Base-by-base conservation (phyloP, 2,329 filamentous ascomycete species). In the Seiridium unicorne region DNA sequence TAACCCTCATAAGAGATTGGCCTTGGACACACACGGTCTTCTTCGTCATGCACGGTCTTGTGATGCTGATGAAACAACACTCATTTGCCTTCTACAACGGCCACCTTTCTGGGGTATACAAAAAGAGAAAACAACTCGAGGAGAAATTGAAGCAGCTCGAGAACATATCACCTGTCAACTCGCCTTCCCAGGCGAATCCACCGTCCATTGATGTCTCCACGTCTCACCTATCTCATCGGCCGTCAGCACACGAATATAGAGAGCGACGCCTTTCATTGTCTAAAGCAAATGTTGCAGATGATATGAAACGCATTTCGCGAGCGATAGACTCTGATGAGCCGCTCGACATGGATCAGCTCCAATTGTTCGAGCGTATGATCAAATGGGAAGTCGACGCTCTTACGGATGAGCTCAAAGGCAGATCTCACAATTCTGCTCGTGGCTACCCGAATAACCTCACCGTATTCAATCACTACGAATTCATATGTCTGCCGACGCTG, bases 61-160 rank as follows among this genome's bases (percentile, higher is more conserved):
- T 90, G 3, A 89, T 93, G 81, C 71, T 93, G 32, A 93, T 93
- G 91, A 94, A 94, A 77, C 89, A 92, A 73, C 91, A 93, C 70
- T 89, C 87, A 18, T 93, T 91, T 68, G 83, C 88, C 4, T 92
- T 91, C 65, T 93, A 92, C 73, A 93, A 93, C 66, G 90, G 91
- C 5, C 84, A 93, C 63, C 77, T 89, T 55, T 92, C 84, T 3
- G 82, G 84, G 26, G 77, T 85, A 3, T 85, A 87, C 68, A 81
- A 83, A 60, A 78, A 77, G 59, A 77, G 83, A 2, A 65, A 69
- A 9, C 68, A 72, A n/a, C 71, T 85, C n/a, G 69, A 77, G 8
- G 69, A 66, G 4, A 81, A 78, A 60, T 72, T 91, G 34, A 80
- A 83, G 59, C 80, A 87, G 63, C 78, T 92, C 2, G 83, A 88